Evolutionary conservation across 768 basidiomycete genomes (phyloP).

Genomic region (Boletus bicolor): DNA sequence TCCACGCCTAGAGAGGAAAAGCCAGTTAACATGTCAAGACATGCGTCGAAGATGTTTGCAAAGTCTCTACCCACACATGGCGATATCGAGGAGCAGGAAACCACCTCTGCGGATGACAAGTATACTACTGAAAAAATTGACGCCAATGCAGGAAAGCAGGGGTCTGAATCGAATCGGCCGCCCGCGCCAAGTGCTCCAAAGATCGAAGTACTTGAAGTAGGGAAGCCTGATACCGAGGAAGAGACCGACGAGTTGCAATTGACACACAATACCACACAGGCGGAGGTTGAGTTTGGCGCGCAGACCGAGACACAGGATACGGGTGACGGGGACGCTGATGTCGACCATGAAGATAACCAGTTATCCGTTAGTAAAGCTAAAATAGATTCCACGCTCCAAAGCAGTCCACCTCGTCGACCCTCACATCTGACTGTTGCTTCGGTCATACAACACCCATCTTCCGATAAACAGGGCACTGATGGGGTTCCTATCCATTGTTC

Average conservation of each 20-base stretch:
- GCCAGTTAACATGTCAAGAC: background rate
- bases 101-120: background rate
- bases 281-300: background rate
- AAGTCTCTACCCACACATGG: background rate
- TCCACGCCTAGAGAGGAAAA: constrained; percentile 19
- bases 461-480: background rate
- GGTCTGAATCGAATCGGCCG: background rate
- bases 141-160: background rate
- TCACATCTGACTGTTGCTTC: background rate
- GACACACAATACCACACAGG: background rate
- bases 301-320: background rate
- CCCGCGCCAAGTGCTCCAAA: constrained; percentile 5
- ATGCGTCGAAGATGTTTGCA: constrained; percentile 3
- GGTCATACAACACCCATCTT: background rate
- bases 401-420: background rate
- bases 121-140: background rate
- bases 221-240: constrained; percentile 7
- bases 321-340: background rate
- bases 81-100: background rate
- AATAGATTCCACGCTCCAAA: background rate
- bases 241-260: constrained; percentile 10
- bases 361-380: constrained; percentile 8
- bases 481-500: background rate
- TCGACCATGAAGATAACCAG: background rate
- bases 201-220: constrained; percentile 11